These are phyloP conservation scores for Macaranga tanarius DNA, from an alignment of 441 rosid species.

Conservation along the genomic window DNA sequence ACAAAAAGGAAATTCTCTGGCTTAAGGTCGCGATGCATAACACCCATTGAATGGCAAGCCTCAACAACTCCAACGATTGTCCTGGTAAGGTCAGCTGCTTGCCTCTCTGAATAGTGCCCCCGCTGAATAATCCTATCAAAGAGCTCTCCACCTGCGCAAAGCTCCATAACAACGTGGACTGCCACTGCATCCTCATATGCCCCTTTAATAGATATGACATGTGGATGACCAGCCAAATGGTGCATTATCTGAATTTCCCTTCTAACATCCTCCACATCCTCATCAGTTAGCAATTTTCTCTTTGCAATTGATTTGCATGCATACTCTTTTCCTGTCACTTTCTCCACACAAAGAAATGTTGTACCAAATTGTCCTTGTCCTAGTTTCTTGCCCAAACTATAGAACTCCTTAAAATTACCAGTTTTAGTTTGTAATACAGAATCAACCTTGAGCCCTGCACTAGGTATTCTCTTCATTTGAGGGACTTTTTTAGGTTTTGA, in stretches of 20 bases:
- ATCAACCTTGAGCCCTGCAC: conserved; percentile 80
- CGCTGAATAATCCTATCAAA: conserved; percentile 91
- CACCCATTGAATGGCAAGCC: conserved; percentile 92
- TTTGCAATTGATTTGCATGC: conserved; percentile 95
- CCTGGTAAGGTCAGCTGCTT: conserved; percentile 88
- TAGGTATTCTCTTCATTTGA: conserved; percentile 68
- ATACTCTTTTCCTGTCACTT: conserved; percentile 54
- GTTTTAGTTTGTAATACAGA: conserved; percentile 76
- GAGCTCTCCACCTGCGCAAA: conserved; percentile 92
- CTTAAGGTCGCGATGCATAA: conserved; percentile 96
- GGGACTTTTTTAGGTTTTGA: conserved; percentile 57
- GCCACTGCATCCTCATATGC: conserved; percentile 89
- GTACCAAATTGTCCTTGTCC: conserved; percentile 98
- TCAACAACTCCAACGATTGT: conserved; percentile 88
- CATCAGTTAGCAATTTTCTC: conserved; percentile 81
- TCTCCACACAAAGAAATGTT: conserved; percentile 70
- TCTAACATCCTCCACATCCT: conserved; percentile 91
- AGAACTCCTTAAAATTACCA: conserved; percentile 74
- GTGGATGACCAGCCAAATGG: conserved; percentile 88
- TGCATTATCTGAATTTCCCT: conserved; percentile 97
- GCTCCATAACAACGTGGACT: conserved; percentile 89
- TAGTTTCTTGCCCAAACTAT: conserved; percentile 72
- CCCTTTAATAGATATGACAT: conserved; percentile 84
- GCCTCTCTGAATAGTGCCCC: conserved; percentile 89
- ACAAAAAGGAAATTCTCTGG: conserved; percentile 93